Percentiles rank a stretch among this genome's conserved stretches.
Evolutionary conservation across 495 filamentous ascomycete species (phyloP).

Genomic region (Penicillium robsamsonii): DNA sequence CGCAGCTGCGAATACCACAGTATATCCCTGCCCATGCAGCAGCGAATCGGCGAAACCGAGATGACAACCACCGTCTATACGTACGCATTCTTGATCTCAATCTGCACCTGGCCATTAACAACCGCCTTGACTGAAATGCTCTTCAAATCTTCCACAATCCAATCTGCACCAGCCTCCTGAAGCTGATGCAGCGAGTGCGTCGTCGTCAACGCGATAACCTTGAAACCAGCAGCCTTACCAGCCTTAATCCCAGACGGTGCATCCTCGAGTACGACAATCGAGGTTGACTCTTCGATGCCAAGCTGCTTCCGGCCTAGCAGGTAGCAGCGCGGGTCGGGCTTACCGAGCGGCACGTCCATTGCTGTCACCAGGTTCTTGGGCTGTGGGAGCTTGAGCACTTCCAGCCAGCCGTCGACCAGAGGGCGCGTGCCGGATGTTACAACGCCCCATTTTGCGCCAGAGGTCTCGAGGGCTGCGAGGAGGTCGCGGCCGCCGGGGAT

Average conservation of each 20-base stretch:
- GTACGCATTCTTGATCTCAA: constrained; percentile 51
- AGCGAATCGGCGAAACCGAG: background rate
- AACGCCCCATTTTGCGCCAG: constrained; percentile 76
- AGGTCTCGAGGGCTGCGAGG: constrained; percentile 55
- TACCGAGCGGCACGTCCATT: constrained; percentile 81
- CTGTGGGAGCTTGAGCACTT: constrained; percentile 68
- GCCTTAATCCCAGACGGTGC: constrained; percentile 86
- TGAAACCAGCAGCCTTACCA: constrained; percentile 86
- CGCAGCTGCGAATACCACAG: background rate
- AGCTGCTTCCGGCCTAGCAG: constrained; percentile 64
- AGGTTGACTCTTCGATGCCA: constrained; percentile 49
- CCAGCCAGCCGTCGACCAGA: constrained; percentile 82
- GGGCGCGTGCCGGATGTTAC: constrained; percentile 86
- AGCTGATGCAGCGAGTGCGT: constrained; percentile 76
- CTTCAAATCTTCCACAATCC: constrained; percentile 77
- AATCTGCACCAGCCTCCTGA: constrained; percentile 73
- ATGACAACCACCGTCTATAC: constrained; percentile 26
- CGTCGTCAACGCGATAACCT: constrained; percentile 82
- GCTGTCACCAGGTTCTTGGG: constrained; percentile 77
- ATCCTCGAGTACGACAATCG: constrained; percentile 85
- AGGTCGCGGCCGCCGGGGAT: constrained; percentile 67
- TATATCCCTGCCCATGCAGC: constrained; percentile 2
- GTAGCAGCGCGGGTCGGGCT: constrained; percentile 85
- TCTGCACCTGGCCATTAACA: constrained; percentile 51
- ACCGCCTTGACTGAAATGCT: constrained; percentile 61